Evolutionary conservation across 129 eudicot species (phyloP).

Genomic region (Apium graveolens): DNA sequence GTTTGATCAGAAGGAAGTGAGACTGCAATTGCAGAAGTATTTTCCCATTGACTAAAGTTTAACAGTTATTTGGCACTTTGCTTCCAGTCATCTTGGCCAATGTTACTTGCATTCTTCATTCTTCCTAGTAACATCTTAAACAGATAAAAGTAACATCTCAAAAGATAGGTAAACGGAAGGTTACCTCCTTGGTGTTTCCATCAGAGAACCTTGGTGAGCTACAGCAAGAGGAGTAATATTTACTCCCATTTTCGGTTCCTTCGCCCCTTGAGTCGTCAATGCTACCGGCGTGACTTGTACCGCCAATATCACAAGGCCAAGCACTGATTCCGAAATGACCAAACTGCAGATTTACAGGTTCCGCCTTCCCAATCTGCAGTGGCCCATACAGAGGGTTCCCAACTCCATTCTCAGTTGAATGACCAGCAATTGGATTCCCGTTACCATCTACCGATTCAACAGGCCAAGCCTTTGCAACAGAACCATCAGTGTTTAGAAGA

Average conservation of each 20-base stretch:
- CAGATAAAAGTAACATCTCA: background rate
- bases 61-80: background rate
- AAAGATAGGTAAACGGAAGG: background rate
- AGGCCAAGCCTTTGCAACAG: conserved; percentile 98
- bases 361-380: conserved; percentile 72
- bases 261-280: conserved; percentile 47
- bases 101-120: background rate
- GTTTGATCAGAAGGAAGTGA: background rate
- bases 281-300: conserved; percentile 84
- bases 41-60: background rate
- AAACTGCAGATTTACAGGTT: conserved; percentile 78
- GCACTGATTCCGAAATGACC: conserved; percentile 84
- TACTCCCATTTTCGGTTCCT: conserved; percentile 52
- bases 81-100: background rate
- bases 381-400: conserved; percentile 84
- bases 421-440: conserved; percentile 40
- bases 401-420: conserved; percentile 18
- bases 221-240: conserved; percentile 36
- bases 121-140: background rate
- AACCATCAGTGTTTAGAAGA: conserved; percentile 71
- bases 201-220: conserved; percentile 60
- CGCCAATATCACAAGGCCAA: conserved; percentile 66
- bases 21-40: background rate
- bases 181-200: conserved; percentile 81
- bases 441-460: conserved; percentile 45